Base-by-base conservation (phyloP, 2,329 filamentous ascomycete species). In the Trichoderma oligosporum region DNA sequence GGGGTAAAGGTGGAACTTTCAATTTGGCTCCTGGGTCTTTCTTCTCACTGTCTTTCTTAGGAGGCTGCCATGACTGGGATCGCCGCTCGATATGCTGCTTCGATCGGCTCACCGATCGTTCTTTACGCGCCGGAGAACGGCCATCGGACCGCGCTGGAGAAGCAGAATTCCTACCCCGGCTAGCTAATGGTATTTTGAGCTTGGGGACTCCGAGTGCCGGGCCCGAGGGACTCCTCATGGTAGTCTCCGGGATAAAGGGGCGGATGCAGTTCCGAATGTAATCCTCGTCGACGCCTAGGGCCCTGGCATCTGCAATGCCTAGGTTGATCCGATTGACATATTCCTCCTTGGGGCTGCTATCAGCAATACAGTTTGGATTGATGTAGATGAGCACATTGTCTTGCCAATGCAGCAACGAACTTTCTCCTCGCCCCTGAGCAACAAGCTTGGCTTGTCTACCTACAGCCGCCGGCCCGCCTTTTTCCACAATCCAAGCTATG, bases 321-420 rank as follows among this genome's bases (percentile, higher is more conserved):
- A 65, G 54, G 56, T 74, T 74, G 61, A 76, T 73, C 31, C 74
- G 71, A 41, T 67, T 64, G 33, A 76, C 61, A 44, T 77, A 76
- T 56, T 77, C 74, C 14, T 71, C 67, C 56, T 67, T 69, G 18
- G 74, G 73, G 7, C 59, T 51, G 36, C 72, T 72, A 51, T 73
- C 69, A n/a, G 62, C 52, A 33, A 67, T 64, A 31, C 69, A 66
- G 44, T 65, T 62, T 24, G 65, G 60, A 58, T 71, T 76, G 56
- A 75, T 62, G 55, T 76, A 77, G 16, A 76, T 74, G 41, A 77
- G 66, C 18, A 72, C 72, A n/a, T 68, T 59, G 29, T 64, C 62
- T 36, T 66, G 60, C 66, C 65, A 64, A 18, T 54, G 51, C 51
- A 65, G 61, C 36, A 66, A 58, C n/a, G 64, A 61, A 33, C 49